These are phyloP conservation scores for Magnolia changhungtana DNA, from an alignment of 164 flowering plant species.

Conservation along the genomic window DNA sequence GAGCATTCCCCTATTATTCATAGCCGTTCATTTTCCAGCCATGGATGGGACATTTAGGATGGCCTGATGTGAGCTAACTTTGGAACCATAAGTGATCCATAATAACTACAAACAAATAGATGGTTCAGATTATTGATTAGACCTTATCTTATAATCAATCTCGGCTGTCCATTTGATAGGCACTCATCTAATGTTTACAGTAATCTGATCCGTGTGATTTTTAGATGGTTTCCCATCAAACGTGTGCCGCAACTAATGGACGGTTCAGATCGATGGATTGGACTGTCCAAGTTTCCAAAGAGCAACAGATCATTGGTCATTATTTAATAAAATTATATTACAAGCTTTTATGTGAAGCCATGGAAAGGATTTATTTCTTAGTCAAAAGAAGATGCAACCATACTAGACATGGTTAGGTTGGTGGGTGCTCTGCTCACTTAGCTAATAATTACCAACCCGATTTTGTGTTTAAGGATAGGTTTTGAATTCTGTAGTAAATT, in stretches of 20 bases:
- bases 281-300: background rate
- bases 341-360: conserved; percentile 19
- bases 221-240: background rate
- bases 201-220: background rate
- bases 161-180: too few relatives aligned
- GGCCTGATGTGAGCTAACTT: too few relatives aligned
- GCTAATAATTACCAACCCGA: background rate
- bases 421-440: conserved; percentile 36
- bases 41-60: too few relatives aligned
- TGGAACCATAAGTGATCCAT: too few relatives aligned
- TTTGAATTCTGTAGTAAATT: too few relatives aligned
- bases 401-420: conserved; percentile 22
- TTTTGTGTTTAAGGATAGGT: too few relatives aligned
- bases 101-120: too few relatives aligned
- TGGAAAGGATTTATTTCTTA: background rate
- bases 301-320: background rate
- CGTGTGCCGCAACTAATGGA: background rate
- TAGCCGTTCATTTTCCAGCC: too few relatives aligned
- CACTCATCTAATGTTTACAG: background rate
- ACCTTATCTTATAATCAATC: too few relatives aligned
- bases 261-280: background rate
- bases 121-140: too few relatives aligned
- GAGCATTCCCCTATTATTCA: too few relatives aligned
- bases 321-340: background rate
- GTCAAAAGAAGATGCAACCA: conserved; percentile 91